Evolutionary conservation across 75 land plant genomes (phyloP), one percentile per base, ranked within the genome.

Genomic region (Cryptomeria japonica): DNA sequence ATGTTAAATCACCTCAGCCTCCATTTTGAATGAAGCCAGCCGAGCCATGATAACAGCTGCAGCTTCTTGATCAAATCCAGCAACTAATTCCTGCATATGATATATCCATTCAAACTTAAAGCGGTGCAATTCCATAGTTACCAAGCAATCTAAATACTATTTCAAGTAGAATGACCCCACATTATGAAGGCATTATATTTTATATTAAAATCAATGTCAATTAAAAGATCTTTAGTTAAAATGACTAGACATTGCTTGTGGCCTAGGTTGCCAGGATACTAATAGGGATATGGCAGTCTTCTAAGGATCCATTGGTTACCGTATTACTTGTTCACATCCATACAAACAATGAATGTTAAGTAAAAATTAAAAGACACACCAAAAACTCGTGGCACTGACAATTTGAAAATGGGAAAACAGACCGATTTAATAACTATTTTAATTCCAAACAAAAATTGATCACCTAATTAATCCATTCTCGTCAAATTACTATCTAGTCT

Each of bases 61-160:
- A 41, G 99, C 93, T 95, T 98, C 99, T 90, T 98, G 99, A 86
- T 98, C 99, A 93, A 98, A 98, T 11, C 97, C 99, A 85, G 95
- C 93, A 85, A 94, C 86, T 72, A 98, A 89, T 73, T 93, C 99
- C 99, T 97, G 75, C 80, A 42, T 75, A 51, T 51, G 55, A 51
- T 51, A 51, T 51, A 86, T 86, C 34, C 44, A 86, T 44, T n/a
- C 3, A 22, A 22, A 9, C 28, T 41, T 22, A 28, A 82, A 3
- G 32, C 28, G 3, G 6, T 82, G 22, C 32, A 82, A 42, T 46
- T 82, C 34, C 32, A 82, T n/a, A n/a, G 32, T 46, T 46, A 28
- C 44, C 3, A 11, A 82, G 14, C n/a, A 80, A 44, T 28, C 32
- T 80, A 79, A 18, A 38, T 15, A 39, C 1, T 13, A 28, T 44